Conservation (phyloP, 2,329 filamentous ascomycete species). For the Pseudocercospora fijiensis region DNA sequence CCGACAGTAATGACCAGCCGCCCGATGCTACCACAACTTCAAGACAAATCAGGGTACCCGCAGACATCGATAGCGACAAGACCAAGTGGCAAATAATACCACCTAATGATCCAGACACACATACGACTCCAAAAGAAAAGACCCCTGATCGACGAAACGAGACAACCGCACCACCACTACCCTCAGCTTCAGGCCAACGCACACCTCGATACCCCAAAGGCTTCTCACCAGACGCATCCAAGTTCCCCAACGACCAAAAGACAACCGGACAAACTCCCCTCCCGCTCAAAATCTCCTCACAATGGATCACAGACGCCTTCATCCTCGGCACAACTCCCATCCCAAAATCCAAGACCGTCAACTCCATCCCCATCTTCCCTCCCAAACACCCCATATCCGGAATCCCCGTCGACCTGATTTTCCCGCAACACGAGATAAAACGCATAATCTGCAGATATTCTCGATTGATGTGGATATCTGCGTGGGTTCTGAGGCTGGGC, state of each 20-base stretch:
- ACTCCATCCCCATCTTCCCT: constrained; percentile 1
- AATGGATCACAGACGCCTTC: constrained; percentile 12
- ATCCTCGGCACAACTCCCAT: constrained; percentile 3
- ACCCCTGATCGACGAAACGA: background rate
- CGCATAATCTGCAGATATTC: constrained; percentile 14
- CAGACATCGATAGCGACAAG: constrained; percentile 1
- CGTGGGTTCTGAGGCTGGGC: background rate
- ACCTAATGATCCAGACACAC: background rate
- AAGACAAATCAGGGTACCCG: constrained; percentile 4
- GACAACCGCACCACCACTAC: background rate
- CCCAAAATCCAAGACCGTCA: background rate
- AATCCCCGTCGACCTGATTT: constrained; percentile 12
- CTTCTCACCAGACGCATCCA: background rate
- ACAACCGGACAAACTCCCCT: background rate
- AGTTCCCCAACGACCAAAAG: constrained; percentile 1
- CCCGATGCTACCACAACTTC: constrained; percentile 7
- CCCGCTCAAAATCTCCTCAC: background rate
- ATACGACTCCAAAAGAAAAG: background rate
- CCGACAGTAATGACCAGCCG: background rate
- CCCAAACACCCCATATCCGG: background rate
- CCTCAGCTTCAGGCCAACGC: background rate
- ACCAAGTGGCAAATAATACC: background rate
- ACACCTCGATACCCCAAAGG: background rate
- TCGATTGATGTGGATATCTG: background rate
- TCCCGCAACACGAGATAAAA: background rate